Evolutionary conservation across 495 filamentous ascomycete genomes (phyloP).

Genomic region (Talaromyces trachyspermus): DNA sequence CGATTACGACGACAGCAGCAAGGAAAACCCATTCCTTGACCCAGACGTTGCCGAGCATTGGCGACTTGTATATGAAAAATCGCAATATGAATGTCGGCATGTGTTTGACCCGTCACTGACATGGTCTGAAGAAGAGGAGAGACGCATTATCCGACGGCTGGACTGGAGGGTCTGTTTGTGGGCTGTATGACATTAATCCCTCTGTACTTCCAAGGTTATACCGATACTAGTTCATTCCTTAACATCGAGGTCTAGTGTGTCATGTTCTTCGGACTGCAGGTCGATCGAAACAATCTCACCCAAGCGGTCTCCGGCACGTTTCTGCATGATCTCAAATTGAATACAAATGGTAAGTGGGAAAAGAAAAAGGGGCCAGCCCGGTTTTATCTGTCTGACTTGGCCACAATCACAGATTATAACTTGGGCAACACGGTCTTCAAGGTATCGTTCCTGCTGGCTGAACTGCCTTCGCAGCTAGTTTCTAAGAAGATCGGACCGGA

Average conservation of each 20-base stretch:
- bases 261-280: conserved; percentile 77
- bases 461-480: conserved; percentile 62
- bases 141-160: conserved; percentile 36
- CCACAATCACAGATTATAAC: conserved; percentile 20
- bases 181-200: background rate
- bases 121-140: conserved; percentile 44
- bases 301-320: conserved; percentile 68
- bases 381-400: too few relatives aligned
- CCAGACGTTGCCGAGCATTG: conserved; percentile 39
- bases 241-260: conserved; percentile 48
- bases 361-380: too few relatives aligned
- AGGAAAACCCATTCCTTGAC: conserved; percentile 33
- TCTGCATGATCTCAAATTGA: conserved; percentile 51
- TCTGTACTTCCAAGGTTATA: too few relatives aligned
- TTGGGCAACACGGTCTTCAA: conserved; percentile 22
- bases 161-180: conserved; percentile 7
- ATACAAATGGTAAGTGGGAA: conserved; percentile 51
- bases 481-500: conserved; percentile 65
- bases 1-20: background rate
- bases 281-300: conserved; percentile 68
- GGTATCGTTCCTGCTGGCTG: conserved; percentile 24
- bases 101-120: conserved; percentile 39
- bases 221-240: too few relatives aligned
- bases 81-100: conserved; percentile 47
- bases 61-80: conserved; percentile 39